Evolutionary conservation across 768 basidiomycete genomes (phyloP).

Genomic region (Rhodotorula paludigena): DNA sequence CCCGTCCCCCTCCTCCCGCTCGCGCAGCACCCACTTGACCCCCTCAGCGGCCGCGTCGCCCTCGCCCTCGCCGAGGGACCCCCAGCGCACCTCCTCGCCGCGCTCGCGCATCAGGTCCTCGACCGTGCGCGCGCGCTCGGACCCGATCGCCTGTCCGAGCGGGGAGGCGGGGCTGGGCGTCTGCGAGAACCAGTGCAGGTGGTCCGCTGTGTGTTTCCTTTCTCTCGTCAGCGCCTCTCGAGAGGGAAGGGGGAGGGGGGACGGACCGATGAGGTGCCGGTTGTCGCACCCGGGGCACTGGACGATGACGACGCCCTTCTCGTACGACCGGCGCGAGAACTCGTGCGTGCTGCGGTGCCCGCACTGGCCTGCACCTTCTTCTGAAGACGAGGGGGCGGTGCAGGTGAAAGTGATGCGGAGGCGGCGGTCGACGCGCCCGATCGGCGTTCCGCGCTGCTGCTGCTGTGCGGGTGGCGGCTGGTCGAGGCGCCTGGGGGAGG

Average conservation of each 20-base stretch:
- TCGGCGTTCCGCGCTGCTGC: constrained; percentile 6
- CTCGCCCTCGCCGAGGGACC: background rate
- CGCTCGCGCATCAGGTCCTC: constrained; percentile 73
- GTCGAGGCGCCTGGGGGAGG: background rate
- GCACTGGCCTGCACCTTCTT: constrained; percentile 50
- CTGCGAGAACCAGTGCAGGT: constrained; percentile 73
- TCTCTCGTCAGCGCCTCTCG: too few species aligned
- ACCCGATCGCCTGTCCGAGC: constrained; percentile 25
- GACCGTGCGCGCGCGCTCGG: constrained; percentile 60
- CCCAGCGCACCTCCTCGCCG: constrained; percentile 67
- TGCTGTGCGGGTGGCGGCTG: background rate
- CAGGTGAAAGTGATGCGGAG: constrained; percentile 81
- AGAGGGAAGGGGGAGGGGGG: background rate
- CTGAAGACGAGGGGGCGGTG: constrained; percentile 55
- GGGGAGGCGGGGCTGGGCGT: constrained; percentile 33
- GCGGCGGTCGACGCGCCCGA: constrained; percentile 55
- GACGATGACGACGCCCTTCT: constrained; percentile 80
- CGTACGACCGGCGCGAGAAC: constrained; percentile 78
- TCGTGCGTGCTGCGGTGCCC: constrained; percentile 76
- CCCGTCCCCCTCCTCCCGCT: background rate
- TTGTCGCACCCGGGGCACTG: constrained; percentile 87
- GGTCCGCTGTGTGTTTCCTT: constrained; percentile 87
- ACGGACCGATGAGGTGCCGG: constrained; percentile 55
- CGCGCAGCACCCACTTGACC: constrained; percentile 51
- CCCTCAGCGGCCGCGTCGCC: constrained; percentile 36